Evolutionary conservation across 768 basidiomycete genomes (phyloP).

Genomic region (Leccinellum luteum): DNA sequence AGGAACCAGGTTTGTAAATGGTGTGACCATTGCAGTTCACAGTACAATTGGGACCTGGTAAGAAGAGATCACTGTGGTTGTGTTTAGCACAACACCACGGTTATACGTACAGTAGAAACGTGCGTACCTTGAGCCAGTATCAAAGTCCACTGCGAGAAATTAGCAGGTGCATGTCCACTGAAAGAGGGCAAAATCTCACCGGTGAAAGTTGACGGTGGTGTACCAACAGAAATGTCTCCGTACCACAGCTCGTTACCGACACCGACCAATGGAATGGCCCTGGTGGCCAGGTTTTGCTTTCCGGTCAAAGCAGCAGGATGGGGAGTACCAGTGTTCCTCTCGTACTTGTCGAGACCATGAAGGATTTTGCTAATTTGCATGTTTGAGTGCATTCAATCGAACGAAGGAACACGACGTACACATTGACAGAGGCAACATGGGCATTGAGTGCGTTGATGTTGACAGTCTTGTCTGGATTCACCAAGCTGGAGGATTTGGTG

Average conservation of each 20-base stretch:
- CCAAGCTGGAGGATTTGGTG: slow-evolving; percentile 1
- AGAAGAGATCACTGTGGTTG: slow-evolving; percentile 23
- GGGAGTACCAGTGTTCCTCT: neutral
- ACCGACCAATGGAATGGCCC: neutral
- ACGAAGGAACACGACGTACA: slow-evolving; percentile 4
- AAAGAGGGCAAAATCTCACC: neutral
- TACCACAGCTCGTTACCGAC: slow-evolving; percentile 1
- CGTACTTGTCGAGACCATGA: neutral
- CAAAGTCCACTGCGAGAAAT: neutral
- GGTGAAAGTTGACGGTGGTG: neutral
- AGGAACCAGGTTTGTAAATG: slow-evolving; percentile 29
- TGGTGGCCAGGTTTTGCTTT: neutral
- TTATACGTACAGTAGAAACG: neutral
- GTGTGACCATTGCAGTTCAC: slow-evolving; percentile 29
- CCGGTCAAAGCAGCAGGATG: neutral
- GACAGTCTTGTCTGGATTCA: slow-evolving; percentile 7
- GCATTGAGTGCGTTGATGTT: slow-evolving; percentile 3
- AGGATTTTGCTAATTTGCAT: neutral
- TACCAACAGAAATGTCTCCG: slow-evolving; percentile 9
- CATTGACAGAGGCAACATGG: slow-evolving; percentile 1
- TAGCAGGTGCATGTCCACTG: neutral
- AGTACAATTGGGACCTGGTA: slow-evolving; percentile 25
- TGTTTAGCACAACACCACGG: neutral
- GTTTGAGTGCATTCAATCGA: neutral
- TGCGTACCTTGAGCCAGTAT: slow-evolving; percentile 11